Evolutionary conservation across 2,329 filamentous ascomycete species (phyloP), one percentile per base, ranked within the genome.

Genomic region (Paracorniculantispora psalliotae): DNA sequence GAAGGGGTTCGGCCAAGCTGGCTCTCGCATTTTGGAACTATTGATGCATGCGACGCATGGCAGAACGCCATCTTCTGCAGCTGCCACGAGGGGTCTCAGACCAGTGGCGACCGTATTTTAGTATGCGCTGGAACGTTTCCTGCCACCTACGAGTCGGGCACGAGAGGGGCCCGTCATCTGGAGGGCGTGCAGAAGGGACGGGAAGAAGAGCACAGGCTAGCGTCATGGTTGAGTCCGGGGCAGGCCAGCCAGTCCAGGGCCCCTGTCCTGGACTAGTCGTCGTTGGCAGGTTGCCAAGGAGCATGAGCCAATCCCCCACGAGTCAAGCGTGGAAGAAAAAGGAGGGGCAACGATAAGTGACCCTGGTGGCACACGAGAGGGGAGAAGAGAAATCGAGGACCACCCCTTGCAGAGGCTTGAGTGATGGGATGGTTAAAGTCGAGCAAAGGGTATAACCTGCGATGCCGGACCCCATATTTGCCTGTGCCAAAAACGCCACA

Each of bases 121-220:
- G 33, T 25, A 21, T 44, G 37, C 37, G 46, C 47, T 57, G 55
- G 50, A 57, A 51, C 55, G 47, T 35, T 35, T 51, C 46, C 28
- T 30, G 30, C 33, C 3, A n/a, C 5, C n/a, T 7, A 48, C 43
- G 54, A 30, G 44, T 49, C 23, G 25, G 19, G 13, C n/a, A n/a
- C n/a, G n/a, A n/a, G 26, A 26, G 13, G 17, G 41, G 15, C 3
- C 28, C 25, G 9, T 26, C 21, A n/a, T 37, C 30, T 33, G 23
- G 4, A 35, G 7, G n/a, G n/a, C 39, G 8, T 7, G 39, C 39
- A 6, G 28, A 35, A 15, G 2, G n/a, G n/a, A n/a, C n/a, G n/a
- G n/a, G n/a, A n/a, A n/a, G n/a, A n/a, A n/a, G n/a, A n/a, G n/a
- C n/a, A n/a, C 17, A 39, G 44, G 39, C 19, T 33, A 30, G 51